Conservation (phyloP, 179 eudicot species). For the Sideroxylon spinosum region DNA sequence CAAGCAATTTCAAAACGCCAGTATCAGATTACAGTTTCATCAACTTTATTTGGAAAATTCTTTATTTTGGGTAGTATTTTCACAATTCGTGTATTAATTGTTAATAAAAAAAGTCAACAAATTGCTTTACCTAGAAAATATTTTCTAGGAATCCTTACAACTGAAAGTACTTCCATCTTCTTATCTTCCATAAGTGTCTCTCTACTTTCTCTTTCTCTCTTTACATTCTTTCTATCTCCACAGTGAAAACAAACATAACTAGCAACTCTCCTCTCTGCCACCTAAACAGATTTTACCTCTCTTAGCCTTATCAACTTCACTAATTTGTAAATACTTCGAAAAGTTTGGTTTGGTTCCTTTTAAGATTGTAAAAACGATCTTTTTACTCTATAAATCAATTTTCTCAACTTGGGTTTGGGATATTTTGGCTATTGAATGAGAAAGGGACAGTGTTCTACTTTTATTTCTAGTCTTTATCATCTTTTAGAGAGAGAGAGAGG, state of each 20-base stretch:
- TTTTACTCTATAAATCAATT: not conserved
- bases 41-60: no score
- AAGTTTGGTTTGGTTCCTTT: not conserved
- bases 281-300: constrained; percentile 10
- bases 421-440: constrained; percentile 21
- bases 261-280: not conserved
- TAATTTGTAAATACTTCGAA: not conserved
- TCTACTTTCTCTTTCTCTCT: constrained; percentile 25
- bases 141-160: constrained; percentile 54
- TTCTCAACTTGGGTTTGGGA: not conserved
- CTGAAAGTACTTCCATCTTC: constrained; percentile 32
- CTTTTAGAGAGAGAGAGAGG: not conserved
- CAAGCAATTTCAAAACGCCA: no score
- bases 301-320: constrained; percentile 17
- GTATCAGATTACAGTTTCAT: no score
- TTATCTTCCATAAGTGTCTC: constrained; percentile 30
- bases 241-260: constrained; percentile 30
- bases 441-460: constrained; percentile 10
- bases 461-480: not conserved
- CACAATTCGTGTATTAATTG: no score
- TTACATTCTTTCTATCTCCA: not conserved
- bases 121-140: constrained; percentile 31
- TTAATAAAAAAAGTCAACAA: no score
- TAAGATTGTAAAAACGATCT: not conserved
- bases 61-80: no score